Conservation (phyloP, 179 eudicot species). For the Amaranthus tricolor region DNA sequence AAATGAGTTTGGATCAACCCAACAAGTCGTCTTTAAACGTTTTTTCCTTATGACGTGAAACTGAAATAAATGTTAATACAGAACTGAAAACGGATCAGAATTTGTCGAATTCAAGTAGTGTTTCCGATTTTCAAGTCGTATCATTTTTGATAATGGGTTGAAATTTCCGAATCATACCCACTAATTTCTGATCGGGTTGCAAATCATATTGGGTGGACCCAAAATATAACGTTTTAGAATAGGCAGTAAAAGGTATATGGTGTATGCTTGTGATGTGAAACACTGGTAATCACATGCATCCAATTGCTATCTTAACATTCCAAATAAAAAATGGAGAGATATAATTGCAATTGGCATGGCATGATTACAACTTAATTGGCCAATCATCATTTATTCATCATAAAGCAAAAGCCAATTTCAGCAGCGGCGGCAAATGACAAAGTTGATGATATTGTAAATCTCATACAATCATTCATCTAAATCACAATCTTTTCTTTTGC, state of each 20-base stretch:
- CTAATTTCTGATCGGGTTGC: too few species aligned
- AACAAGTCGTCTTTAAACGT: too few species aligned
- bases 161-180: too few species aligned
- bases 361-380: conserved; percentile 20
- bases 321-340: background rate
- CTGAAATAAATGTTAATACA: too few species aligned
- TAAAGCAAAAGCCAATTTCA: conserved; percentile 17
- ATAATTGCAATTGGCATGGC: background rate
- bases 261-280: conserved; percentile 1
- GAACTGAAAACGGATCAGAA: too few species aligned
- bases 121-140: too few species aligned
- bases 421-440: conserved; percentile 13
- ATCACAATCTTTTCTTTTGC: conserved; percentile 17
- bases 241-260: background rate
- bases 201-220: too few species aligned
- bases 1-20: too few species aligned
- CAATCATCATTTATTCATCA: background rate
- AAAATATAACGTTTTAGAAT: background rate
- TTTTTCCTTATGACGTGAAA: too few species aligned
- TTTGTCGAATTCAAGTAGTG: too few species aligned
- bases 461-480: conserved; percentile 17
- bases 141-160: too few species aligned
- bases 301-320: background rate
- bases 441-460: conserved; percentile 19
- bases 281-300: conserved; percentile 14